Percentiles rank a stretch among this genome's conserved stretches.
Evolutionary conservation across 2,329 filamentous ascomycete genomes (phyloP).

Genomic region (Aspergillus spinulosporus): DNA sequence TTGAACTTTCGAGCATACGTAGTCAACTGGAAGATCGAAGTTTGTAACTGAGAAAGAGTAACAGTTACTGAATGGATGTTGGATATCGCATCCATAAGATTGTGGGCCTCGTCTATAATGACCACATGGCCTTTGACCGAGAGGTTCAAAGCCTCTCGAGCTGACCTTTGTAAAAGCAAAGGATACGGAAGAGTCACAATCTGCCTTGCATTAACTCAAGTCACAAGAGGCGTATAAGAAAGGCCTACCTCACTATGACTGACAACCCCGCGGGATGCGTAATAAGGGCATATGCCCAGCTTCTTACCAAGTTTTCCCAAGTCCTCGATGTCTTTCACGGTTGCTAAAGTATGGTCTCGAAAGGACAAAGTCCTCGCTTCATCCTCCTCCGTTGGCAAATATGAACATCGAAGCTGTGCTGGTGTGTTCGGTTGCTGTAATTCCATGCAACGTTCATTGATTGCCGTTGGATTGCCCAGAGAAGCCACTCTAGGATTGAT

Average conservation of each 20-base stretch:
- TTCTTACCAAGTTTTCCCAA: slow-evolving; percentile 74
- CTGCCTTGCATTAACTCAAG: slow-evolving; percentile 35
- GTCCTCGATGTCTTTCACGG: slow-evolving; percentile 90
- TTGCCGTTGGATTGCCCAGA: slow-evolving; percentile 70
- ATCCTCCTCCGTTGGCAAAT: slow-evolving; percentile 73
- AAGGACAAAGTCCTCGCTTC: slow-evolving; percentile 73
- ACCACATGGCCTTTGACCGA: slow-evolving; percentile 84
- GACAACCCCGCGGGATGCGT: slow-evolving; percentile 85
- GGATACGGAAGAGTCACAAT: slow-evolving; percentile 93
- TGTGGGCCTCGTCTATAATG: slow-evolving; percentile 97
- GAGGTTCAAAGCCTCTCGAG: slow-evolving; percentile 82
- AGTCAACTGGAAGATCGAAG: slow-evolving; percentile 72
- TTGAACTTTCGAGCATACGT: slow-evolving; percentile 85
- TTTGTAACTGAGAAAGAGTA: slow-evolving; percentile 68
- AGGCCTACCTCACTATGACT: slow-evolving; percentile 68
- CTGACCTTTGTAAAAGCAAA: slow-evolving; percentile 79
- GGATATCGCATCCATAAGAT: slow-evolving; percentile 91
- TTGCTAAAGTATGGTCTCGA: slow-evolving; percentile 79
- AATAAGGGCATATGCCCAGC: slow-evolving; percentile 87
- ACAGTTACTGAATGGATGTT: slow-evolving; percentile 81
- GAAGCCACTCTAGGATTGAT: slow-evolving; percentile 81
- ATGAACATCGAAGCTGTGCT: slow-evolving; percentile 69
- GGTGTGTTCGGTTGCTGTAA: slow-evolving; percentile 71
- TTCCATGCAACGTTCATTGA: slow-evolving; percentile 91
- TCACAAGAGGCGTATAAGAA: neutral